phyloP scores from a whole-genome alignment of 108 stramenopile species.

The Epipyxis sp. region DNA sequence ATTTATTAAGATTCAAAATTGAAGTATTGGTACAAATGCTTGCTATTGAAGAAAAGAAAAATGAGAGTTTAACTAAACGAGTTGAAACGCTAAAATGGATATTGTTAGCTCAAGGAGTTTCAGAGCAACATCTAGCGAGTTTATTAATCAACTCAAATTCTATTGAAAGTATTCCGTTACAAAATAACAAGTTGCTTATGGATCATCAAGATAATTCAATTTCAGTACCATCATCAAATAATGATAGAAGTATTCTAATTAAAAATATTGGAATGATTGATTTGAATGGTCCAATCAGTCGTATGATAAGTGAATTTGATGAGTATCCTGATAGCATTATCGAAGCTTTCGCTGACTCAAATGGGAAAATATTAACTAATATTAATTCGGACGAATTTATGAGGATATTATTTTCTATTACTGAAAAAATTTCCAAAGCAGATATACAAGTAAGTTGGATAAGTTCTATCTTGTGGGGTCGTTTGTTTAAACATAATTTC shows the following conservation, averaged over 20 bases:
- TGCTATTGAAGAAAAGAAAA: constrained; percentile 8
- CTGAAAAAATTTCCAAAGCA: constrained; percentile 6
- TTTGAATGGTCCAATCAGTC: neutral
- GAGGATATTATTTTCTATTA: neutral
- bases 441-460: no score
- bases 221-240: neutral
- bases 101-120: neutral
- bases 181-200: no score
- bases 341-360: neutral
- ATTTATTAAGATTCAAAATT: constrained; percentile 19
- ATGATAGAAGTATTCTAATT: neutral
- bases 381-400: constrained; percentile 7
- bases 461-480: no score
- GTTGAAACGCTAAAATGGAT: constrained; percentile 23
- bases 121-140: neutral
- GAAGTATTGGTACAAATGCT: constrained; percentile 32
- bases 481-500: no score
- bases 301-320: neutral
- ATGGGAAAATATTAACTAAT: constrained; percentile 15
- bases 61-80: neutral
- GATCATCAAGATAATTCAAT: no score
- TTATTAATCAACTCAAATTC: no score
- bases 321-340: neutral
- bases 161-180: no score
- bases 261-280: neutral